A percentile compares a stretch with the other conserved stretches of the same genome.
Conservation (phyloP, 805 yeast genomes). For the Jamesozyma rosinii region DNA sequence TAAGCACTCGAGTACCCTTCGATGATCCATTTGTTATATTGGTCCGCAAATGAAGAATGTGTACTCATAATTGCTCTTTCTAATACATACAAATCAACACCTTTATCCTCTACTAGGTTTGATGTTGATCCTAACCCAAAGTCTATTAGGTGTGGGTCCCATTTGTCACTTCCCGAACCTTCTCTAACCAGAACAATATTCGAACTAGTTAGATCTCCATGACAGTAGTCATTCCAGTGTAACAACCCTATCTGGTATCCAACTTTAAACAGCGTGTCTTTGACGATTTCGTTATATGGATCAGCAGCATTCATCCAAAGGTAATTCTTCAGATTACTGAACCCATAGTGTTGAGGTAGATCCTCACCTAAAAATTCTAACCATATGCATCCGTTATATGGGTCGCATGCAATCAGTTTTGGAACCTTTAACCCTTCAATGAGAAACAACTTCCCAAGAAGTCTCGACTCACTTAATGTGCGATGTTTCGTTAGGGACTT, state of each 20-base stretch:
- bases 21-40: conserved; percentile 61
- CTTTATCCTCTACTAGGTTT: conserved; percentile 76
- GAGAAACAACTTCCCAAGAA: conserved; percentile 47
- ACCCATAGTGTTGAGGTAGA: conserved; percentile 39
- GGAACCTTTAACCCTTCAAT: conserved; percentile 59
- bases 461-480: conserved; percentile 75
- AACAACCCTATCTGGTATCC: conserved; percentile 62
- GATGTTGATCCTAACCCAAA: conserved; percentile 83
- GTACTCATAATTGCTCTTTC: conserved; percentile 89
- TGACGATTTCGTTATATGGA: conserved; percentile 34
- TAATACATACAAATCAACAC: conserved; percentile 91
- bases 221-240: conserved; percentile 72
- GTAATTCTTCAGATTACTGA: conserved; percentile 63
- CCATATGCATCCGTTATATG: conserved; percentile 73
- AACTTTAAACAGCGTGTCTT: conserved; percentile 40
- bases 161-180: conserved; percentile 6
- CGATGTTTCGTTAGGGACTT: conserved; percentile 65
- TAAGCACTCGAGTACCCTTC: conserved; percentile 52
- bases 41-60: conserved; percentile 63
- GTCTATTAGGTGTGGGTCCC: conserved; percentile 65
- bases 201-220: conserved; percentile 91
- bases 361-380: conserved; percentile 67
- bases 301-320: conserved; percentile 48
- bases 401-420: conserved; percentile 63
- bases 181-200: conserved; percentile 53